Percentiles rank a stretch among this genome's conserved stretches.
phyloP scores from a whole-genome alignment of 1,284 basidiomycete species.

The Apiotrichum porosum region DNA sequence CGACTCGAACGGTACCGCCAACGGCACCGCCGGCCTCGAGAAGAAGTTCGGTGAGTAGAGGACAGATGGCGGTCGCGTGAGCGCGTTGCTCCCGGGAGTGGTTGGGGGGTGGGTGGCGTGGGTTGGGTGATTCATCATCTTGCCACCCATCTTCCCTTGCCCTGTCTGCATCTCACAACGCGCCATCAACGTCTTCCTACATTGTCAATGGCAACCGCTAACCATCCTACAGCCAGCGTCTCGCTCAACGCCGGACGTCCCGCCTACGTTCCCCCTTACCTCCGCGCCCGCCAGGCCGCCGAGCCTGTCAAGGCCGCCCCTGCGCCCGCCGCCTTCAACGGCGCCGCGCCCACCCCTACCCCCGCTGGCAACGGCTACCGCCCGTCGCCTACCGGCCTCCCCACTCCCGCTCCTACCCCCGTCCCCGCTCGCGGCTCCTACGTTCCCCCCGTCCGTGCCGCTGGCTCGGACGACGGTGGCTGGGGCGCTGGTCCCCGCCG shows the following conservation, averaged over 20 bases:
- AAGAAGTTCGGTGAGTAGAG: slow-evolving; percentile 67
- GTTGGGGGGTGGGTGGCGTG: too few species aligned
- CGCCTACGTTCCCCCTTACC: slow-evolving; percentile 87
- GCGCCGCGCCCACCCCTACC: slow-evolving; percentile 22
- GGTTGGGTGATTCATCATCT: too few species aligned
- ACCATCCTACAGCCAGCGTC: neutral
- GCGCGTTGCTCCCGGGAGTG: too few species aligned
- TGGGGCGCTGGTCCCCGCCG: slow-evolving; percentile 52
- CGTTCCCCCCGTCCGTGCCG: slow-evolving; percentile 52
- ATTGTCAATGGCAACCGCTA: too few species aligned
- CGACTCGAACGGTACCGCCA: slow-evolving; percentile 36
- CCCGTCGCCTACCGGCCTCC: slow-evolving; percentile 37
- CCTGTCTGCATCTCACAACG: too few species aligned
- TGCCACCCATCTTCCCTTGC: slow-evolving; percentile 1
- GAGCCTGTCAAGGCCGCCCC: slow-evolving; percentile 6
- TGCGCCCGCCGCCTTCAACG: slow-evolving; percentile 11
- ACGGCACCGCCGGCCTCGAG: slow-evolving; percentile 71
- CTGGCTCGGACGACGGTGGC: slow-evolving; percentile 46
- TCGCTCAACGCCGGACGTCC: slow-evolving; percentile 59
- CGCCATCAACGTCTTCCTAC: too few species aligned
- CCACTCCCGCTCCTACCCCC: slow-evolving; percentile 43
- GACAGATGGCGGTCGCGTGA: slow-evolving; percentile 12
- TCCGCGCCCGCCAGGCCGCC: slow-evolving; percentile 56
- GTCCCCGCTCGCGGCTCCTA: slow-evolving; percentile 54
- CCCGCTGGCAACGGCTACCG: slow-evolving; percentile 31